Conservation (phyloP, 108 stramenopile genomes). For the Fistulifera pelliculosa region DNA sequence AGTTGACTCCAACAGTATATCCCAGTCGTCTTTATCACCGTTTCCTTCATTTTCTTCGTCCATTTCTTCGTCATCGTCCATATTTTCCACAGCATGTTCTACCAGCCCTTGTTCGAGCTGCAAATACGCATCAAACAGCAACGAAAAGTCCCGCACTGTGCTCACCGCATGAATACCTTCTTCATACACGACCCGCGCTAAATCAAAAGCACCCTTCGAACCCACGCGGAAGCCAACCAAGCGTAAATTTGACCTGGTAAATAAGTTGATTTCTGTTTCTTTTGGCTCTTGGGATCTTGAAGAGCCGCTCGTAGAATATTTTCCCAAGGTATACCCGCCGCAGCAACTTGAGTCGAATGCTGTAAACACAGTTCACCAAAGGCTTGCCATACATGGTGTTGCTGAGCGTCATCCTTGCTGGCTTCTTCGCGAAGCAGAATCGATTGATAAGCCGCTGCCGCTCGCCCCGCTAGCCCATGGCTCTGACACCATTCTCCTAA, state of each 20-base stretch:
- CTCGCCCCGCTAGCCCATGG: constrained; percentile 59
- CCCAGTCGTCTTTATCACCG: constrained; percentile 49
- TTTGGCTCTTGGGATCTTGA: constrained; percentile 15
- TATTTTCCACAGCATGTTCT: constrained; percentile 78
- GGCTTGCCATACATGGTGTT: constrained; percentile 87
- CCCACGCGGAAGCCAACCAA: constrained; percentile 89
- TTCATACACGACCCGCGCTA: constrained; percentile 94
- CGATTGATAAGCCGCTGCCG: constrained; percentile 77
- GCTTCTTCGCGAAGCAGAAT: constrained; percentile 65
- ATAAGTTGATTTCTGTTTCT: constrained; percentile 52
- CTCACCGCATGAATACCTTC: constrained; percentile 82
- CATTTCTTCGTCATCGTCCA: constrained; percentile 63
- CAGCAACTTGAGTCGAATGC: constrained; percentile 72
- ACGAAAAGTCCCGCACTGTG: constrained; percentile 94
- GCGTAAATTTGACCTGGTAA: constrained; percentile 95
- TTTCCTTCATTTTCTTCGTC: constrained; percentile 11
- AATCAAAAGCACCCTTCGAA: constrained; percentile 93
- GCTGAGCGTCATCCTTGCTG: constrained; percentile 46
- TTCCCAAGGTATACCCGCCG: constrained; percentile 79
- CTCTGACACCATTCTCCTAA: neutral
- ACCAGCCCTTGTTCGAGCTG: constrained; percentile 94
- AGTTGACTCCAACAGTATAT: constrained; percentile 44
- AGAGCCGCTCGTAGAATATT: constrained; percentile 81
- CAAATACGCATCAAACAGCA: constrained; percentile 94
- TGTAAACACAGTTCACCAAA: constrained; percentile 84